Evolutionary conservation across 352 stramenopile species (phyloP).

Genomic region (Sclerospora graminicola): DNA sequence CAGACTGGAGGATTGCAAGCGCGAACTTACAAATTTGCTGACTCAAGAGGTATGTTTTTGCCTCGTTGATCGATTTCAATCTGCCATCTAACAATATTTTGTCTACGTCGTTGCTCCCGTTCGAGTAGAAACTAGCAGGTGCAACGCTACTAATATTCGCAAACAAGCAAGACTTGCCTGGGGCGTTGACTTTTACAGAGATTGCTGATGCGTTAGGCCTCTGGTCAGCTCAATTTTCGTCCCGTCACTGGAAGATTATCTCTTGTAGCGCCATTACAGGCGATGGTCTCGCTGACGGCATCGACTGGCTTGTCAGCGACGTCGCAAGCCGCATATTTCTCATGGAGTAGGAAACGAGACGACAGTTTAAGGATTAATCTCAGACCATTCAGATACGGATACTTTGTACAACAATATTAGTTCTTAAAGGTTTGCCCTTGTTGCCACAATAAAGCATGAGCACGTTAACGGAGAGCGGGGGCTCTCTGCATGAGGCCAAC

Average conservation of each 20-base stretch:
- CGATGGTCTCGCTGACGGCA: slow-evolving; percentile 90
- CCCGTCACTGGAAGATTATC: slow-evolving; percentile 85
- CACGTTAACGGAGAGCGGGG: slow-evolving; percentile 1
- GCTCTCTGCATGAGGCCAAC: not conserved
- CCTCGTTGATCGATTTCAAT: not conserved
- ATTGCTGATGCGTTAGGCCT: slow-evolving; percentile 89
- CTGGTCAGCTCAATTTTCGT: slow-evolving; percentile 67
- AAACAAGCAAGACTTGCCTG: slow-evolving; percentile 98
- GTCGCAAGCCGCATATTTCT: slow-evolving; percentile 95
- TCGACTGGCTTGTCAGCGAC: slow-evolving; percentile 97
- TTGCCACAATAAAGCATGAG: slow-evolving; percentile 1
- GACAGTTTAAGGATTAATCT: not conserved
- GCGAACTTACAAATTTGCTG: slow-evolving; percentile 84
- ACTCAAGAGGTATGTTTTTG: slow-evolving; percentile 61
- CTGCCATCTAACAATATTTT: not conserved
- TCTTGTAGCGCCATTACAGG: slow-evolving; percentile 96
- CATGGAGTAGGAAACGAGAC: slow-evolving; percentile 42
- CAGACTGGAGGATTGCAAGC: slow-evolving; percentile 90
- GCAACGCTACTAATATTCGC: slow-evolving; percentile 98
- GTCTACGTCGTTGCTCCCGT: not conserved
- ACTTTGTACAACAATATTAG: not conserved
- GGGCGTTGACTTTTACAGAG: slow-evolving; percentile 83
- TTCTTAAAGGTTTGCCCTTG: not conserved
- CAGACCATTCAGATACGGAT: not conserved
- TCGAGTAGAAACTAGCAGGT: slow-evolving; percentile 91